Conservation (phyloP, 331 rosid genomes). For the Quercus phellos region DNA sequence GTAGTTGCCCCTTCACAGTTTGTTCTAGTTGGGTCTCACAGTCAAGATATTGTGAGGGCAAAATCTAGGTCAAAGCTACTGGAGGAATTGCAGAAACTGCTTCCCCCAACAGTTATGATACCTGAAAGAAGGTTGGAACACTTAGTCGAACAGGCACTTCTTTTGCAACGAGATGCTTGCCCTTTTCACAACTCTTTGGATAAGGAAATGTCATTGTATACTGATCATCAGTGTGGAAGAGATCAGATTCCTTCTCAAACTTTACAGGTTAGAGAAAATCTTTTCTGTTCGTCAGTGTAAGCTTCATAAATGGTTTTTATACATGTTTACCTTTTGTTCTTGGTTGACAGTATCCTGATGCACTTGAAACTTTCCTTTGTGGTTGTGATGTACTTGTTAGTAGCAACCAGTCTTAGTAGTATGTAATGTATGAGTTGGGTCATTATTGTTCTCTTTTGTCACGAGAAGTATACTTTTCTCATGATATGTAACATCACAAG, state of each 20-base stretch:
- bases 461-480: neutral
- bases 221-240: conserved; percentile 89
- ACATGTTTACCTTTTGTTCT: conserved; percentile 6
- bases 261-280: conserved; percentile 61
- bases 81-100: conserved; percentile 82
- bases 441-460: neutral
- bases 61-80: conserved; percentile 70
- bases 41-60: conserved; percentile 30
- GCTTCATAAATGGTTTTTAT: conserved; percentile 12
- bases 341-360: neutral
- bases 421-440: neutral
- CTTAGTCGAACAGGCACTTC: conserved; percentile 91
- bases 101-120: conserved; percentile 85
- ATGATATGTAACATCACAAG: neutral
- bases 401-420: neutral
- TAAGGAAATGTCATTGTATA: conserved; percentile 78
- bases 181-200: conserved; percentile 82
- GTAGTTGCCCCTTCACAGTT: conserved; percentile 50
- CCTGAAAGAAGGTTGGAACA: conserved; percentile 94
- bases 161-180: conserved; percentile 86
- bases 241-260: conserved; percentile 86
- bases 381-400: neutral
- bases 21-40: conserved; percentile 24
- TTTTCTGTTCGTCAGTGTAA: conserved; percentile 9
- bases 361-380: neutral